Conservation (phyloP, 441 rosid genomes). For the Rhodomyrtus psidioides region DNA sequence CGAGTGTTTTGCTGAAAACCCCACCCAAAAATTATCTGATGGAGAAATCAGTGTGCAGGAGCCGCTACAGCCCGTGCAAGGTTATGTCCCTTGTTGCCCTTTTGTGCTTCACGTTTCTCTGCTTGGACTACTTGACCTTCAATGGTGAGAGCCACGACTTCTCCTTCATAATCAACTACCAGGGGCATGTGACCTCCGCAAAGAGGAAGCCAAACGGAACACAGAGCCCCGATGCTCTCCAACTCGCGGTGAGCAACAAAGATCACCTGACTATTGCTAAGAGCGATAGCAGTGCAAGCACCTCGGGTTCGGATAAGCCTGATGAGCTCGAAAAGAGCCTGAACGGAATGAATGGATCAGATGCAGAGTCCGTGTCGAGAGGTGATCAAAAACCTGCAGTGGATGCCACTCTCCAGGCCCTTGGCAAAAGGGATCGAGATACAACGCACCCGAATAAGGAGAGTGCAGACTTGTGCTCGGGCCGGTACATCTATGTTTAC, state of each 20-base stretch:
- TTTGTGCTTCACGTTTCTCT: neutral
- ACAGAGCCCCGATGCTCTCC: neutral
- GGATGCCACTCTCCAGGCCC: neutral
- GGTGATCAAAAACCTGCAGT: neutral
- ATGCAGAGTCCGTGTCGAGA: neutral
- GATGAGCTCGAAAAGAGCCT: neutral
- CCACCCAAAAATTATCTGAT: neutral
- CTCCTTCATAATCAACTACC: neutral
- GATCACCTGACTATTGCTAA: neutral
- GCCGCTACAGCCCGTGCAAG: neutral
- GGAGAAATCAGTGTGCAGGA: neutral
- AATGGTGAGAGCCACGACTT: neutral
- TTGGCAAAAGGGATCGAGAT: neutral
- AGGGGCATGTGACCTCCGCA: neutral
- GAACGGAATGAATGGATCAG: neutral
- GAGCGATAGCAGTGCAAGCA: neutral
- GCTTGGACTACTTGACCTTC: neutral
- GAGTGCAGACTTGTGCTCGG: constrained; percentile 26
- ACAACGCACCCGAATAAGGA: neutral
- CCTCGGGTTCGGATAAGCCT: neutral
- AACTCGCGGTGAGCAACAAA: neutral
- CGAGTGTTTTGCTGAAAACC: neutral
- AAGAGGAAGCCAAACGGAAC: neutral
- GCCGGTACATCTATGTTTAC: constrained; percentile 41
- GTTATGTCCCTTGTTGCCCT: neutral